Base-by-base conservation (phyloP, 306 rosid genomes). In the Dryas octopetala region DNA sequence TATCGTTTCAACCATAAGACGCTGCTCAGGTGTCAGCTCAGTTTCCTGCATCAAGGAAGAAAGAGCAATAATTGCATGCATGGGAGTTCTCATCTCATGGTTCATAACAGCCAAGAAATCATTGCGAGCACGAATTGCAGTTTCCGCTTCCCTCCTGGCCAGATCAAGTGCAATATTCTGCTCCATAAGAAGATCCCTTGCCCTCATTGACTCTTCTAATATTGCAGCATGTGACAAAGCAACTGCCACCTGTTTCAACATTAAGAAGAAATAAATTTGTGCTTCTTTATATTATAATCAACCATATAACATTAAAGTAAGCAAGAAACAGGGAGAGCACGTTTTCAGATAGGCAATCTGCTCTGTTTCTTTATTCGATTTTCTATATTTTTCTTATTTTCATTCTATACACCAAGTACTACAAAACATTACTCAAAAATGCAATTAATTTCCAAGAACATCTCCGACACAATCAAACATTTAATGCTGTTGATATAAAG, bases 211-310 rank as follows among this genome's bases (percentile, higher is more conserved):
- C 87, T 95, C 99, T 85, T 95, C 99, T 79, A 95, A 80, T 66
- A 95, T 95, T 70, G 99, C 99, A 50, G 99, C 99, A 88, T 95
- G 99, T 1, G 99, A 95, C 72, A 95, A 97, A 78, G 99, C 99
- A 83, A 95, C 99, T 9, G 99, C 99, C 77, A 95, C 99, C 99
- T 95, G 81, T 59, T 9, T 67, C 57, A 23, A 64, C 50, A 66
- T 57, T 26, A 48, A 12, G 46, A 51, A 61, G 54, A 23, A 48
- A 67, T 28, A 67, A 23, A 71, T 54, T 9, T 45, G 16, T 41
- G 12, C 45, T 52, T 47, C 15, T 23, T 40, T 63, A 63, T 55
- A 17, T 63, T 28, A 71, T 58, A 58, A 44, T 9, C 57, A 71
- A 44, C 5, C 61, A 40, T 3, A 62, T 23, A 46, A 49, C 14